Percentiles rank a stretch among this genome's conserved stretches.
These are phyloP conservation scores for Gonium pectorale DNA, from an alignment of 139 green algal genomes.

Conservation along the genomic window DNA sequence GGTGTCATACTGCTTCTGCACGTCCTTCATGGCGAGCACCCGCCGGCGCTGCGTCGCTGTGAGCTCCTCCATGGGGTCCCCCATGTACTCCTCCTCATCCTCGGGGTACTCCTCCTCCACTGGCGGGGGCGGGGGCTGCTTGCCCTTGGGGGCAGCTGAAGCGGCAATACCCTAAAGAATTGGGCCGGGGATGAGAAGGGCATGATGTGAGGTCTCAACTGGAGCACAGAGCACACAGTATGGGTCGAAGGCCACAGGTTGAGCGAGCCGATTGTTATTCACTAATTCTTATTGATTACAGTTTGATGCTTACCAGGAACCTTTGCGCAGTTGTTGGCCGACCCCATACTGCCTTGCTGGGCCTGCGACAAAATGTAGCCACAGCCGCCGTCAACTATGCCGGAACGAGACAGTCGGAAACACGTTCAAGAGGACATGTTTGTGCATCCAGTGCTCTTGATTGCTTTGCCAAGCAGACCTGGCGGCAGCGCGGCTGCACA, in stretches of 20 bases:
- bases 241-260: too few species aligned
- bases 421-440: too few species aligned
- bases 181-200: not conserved
- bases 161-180: not conserved
- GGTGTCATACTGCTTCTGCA: constrained; percentile 56
- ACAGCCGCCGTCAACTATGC: constrained; percentile 28
- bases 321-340: not conserved
- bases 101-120: not conserved
- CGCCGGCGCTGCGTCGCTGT: constrained; percentile 34
- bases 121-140: not conserved
- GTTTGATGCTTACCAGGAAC: constrained; percentile 10
- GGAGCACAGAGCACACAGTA: too few species aligned
- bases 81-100: constrained; percentile 10
- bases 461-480: too few species aligned
- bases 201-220: not conserved
- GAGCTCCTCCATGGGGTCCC: constrained; percentile 22
- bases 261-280: not conserved
- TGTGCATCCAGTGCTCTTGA: too few species aligned
- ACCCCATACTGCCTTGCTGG: not conserved
- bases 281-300: too few species aligned
- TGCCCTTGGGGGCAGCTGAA: constrained; percentile 14
- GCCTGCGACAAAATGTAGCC: not conserved
- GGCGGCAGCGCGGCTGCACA: not conserved
- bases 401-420: not conserved
- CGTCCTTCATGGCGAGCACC: constrained; percentile 64